Conservation (phyloP, 2,329 filamentous ascomycete species). For the Teratosphaeria viscida region DNA sequence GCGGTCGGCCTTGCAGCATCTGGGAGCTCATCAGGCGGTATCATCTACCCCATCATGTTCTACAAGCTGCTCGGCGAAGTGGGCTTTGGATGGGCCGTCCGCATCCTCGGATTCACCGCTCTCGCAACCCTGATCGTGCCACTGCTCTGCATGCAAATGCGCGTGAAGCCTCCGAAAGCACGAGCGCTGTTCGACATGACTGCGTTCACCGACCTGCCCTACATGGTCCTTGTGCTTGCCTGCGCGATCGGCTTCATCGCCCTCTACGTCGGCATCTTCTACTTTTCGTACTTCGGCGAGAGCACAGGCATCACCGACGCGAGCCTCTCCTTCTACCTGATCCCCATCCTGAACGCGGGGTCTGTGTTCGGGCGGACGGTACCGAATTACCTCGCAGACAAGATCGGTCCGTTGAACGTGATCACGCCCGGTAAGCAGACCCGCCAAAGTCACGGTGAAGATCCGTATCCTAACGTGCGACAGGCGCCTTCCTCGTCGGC, state of each 20-base stretch:
- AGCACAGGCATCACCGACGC: conserved; percentile 21
- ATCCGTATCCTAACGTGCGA: background rate
- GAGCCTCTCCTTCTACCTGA: conserved; percentile 32
- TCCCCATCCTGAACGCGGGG: conserved; percentile 33
- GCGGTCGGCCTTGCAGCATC: conserved; percentile 37
- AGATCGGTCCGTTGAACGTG: conserved; percentile 29
- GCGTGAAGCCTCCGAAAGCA: conserved; percentile 26
- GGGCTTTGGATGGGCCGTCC: conserved; percentile 20
- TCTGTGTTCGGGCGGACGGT: conserved; percentile 32
- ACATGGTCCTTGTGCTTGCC: conserved; percentile 16
- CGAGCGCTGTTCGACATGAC: conserved; percentile 30
- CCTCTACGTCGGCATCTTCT: conserved; percentile 24
- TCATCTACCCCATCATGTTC: conserved; percentile 28
- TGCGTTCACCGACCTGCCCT: conserved; percentile 32
- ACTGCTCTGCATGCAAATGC: conserved; percentile 23
- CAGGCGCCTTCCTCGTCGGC: conserved; percentile 23
- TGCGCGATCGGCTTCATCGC: background rate
- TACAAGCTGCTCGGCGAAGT: conserved; percentile 21
- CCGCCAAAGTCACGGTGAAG: background rate
- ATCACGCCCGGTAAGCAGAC: conserved; percentile 18
- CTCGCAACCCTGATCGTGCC: conserved; percentile 22
- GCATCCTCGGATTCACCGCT: conserved; percentile 25
- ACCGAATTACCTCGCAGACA: conserved; percentile 30
- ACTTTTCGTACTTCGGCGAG: conserved; percentile 29
- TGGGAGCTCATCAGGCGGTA: conserved; percentile 31